phyloP scores from a whole-genome alignment of 495 filamentous ascomycete genomes.

The Durotheca rogersii region DNA sequence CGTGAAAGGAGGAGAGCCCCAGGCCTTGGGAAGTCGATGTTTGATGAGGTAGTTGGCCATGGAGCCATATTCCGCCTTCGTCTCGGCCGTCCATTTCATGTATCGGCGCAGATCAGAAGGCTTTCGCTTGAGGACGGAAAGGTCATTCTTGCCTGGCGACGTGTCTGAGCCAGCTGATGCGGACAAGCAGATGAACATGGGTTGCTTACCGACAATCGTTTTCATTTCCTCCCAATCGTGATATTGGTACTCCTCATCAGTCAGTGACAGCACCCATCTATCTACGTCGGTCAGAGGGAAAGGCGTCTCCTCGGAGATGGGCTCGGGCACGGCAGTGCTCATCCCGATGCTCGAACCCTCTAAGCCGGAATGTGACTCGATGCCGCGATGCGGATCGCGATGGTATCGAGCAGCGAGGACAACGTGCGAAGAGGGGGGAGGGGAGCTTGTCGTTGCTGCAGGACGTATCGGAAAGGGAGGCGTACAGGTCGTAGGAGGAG shows the following conservation, averaged over 20 bases:
- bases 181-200: neutral
- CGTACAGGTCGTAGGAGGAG: too few relatives aligned
- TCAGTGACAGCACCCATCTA: slow-evolving; percentile 63
- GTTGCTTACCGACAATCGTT: slow-evolving; percentile 62
- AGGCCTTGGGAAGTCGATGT: slow-evolving; percentile 63
- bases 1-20: slow-evolving; percentile 60
- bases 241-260: slow-evolving; percentile 65
- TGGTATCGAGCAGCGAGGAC: too few relatives aligned
- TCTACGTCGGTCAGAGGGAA: slow-evolving; percentile 69
- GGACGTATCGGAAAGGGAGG: too few relatives aligned
- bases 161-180: slow-evolving; percentile 12
- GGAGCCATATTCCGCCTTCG: slow-evolving; percentile 69
- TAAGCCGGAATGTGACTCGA: neutral
- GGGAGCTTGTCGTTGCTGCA: too few relatives aligned
- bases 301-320: slow-evolving; percentile 41
- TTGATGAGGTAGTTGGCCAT: slow-evolving; percentile 75
- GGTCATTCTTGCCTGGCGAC: slow-evolving; percentile 56
- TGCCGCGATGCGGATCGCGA: neutral
- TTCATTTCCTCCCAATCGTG: slow-evolving; percentile 71
- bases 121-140: slow-evolving; percentile 73
- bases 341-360: slow-evolving; percentile 1
- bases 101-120: slow-evolving; percentile 85
- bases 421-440: too few relatives aligned
- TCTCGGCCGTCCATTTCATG: slow-evolving; percentile 71
- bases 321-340: slow-evolving; percentile 13